These are phyloP conservation scores for Quercus cerris DNA, from an alignment of 306 rosid species.

Conservation along the genomic window DNA sequence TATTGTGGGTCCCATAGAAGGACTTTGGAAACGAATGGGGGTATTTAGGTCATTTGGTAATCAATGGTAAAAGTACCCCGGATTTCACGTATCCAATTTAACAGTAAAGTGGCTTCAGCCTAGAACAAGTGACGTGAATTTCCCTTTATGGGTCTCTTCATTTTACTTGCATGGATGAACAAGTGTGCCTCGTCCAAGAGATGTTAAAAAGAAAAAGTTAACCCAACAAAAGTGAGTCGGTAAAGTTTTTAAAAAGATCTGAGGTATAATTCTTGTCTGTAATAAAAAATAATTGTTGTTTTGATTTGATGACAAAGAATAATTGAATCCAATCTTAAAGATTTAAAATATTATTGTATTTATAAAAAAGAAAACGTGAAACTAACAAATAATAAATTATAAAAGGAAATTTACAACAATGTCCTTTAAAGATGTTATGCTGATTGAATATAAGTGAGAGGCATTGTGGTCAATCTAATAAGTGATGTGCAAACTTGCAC, in stretches of 20 bases:
- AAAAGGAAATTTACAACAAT: neutral
- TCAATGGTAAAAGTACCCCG: conserved; percentile 29
- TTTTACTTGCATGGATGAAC: conserved; percentile 21
- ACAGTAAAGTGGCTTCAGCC: conserved; percentile 21
- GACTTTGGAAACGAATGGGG: neutral
- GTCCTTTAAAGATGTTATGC: neutral
- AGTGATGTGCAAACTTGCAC: neutral
- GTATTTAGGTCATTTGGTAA: conserved; percentile 11
- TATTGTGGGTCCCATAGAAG: conserved; percentile 1
- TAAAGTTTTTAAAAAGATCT: too few species aligned
- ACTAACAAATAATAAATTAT: neutral
- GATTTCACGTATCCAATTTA: conserved; percentile 39
- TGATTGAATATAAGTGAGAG: neutral
- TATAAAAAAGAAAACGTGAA: neutral
- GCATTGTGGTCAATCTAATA: neutral
- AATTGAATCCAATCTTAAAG: too few species aligned
- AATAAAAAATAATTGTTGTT: too few species aligned
- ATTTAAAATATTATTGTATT: too few species aligned
- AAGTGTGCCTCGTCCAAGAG: neutral
- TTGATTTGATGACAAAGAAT: too few species aligned
- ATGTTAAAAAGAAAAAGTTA: too few species aligned
- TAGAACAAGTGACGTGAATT: conserved; percentile 17
- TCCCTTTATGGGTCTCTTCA: conserved; percentile 14
- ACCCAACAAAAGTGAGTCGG: too few species aligned
- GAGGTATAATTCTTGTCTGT: fast-evolving